Conservation (phyloP, 1,284 basidiomycete species). For the Ustilago trichophora region DNA sequence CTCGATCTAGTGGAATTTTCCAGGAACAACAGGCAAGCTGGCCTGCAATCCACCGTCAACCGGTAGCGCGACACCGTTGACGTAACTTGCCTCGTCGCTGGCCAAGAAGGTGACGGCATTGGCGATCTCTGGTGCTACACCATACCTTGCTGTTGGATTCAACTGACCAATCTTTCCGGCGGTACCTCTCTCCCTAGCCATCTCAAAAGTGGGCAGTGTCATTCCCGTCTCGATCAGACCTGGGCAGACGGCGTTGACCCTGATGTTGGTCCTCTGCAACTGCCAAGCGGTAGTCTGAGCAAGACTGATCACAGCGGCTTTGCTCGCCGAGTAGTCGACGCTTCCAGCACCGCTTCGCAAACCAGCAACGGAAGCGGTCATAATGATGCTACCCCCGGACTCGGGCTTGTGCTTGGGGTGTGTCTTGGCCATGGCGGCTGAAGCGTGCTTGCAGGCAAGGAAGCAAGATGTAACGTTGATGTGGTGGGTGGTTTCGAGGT, state of each 20-base stretch:
- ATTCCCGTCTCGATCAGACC: slow-evolving; percentile 90
- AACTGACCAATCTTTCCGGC: slow-evolving; percentile 82
- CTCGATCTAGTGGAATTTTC: slow-evolving; percentile 69
- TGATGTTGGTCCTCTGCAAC: slow-evolving; percentile 81
- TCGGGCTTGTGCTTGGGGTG: slow-evolving; percentile 71
- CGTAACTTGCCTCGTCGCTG: slow-evolving; percentile 83
- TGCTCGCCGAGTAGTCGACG: slow-evolving; percentile 75
- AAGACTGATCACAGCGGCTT: slow-evolving; percentile 74
- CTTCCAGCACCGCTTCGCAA: slow-evolving; percentile 84
- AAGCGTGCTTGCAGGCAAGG: slow-evolving; percentile 86
- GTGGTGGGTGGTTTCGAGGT: slow-evolving; percentile 79
- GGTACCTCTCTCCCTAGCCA: slow-evolving; percentile 78
- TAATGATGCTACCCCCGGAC: slow-evolving; percentile 82
- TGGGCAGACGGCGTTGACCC: slow-evolving; percentile 89
- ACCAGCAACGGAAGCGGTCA: slow-evolving; percentile 93
- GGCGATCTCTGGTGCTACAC: slow-evolving; percentile 72
- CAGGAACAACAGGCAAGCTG: slow-evolving; percentile 77
- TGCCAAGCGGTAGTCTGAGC: slow-evolving; percentile 83
- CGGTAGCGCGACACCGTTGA: slow-evolving; percentile 87
- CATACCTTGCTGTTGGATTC: slow-evolving; percentile 81
- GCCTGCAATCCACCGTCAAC: slow-evolving; percentile 85
- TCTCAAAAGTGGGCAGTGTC: slow-evolving; percentile 79
- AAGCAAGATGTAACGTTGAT: slow-evolving; percentile 88
- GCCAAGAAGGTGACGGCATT: slow-evolving; percentile 85
- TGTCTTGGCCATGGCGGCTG: slow-evolving; percentile 78